Evolutionary conservation across 2,329 filamentous ascomycete species (phyloP).

Genomic region (Furcasterigmium sp.): DNA sequence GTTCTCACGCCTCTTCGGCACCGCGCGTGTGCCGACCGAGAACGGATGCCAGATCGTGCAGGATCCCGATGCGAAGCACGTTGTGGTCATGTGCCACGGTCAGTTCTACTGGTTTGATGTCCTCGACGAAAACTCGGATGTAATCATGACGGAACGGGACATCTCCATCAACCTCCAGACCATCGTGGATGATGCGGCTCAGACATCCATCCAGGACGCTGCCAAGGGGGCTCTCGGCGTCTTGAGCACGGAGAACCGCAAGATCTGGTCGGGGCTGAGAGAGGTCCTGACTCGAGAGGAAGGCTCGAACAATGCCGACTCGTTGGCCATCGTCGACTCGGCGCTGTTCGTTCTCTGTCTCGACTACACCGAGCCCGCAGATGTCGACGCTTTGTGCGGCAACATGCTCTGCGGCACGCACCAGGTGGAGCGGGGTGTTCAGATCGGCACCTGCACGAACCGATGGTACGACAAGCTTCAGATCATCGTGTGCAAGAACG

Average conservation of each 20-base stretch:
- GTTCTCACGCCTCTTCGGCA: slow-evolving; percentile 91
- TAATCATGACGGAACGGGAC: slow-evolving; percentile 97
- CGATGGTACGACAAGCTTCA: slow-evolving; percentile 99
- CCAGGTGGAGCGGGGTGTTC: slow-evolving; percentile 85
- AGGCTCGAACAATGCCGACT: slow-evolving; percentile 92
- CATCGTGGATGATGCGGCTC: slow-evolving; percentile 83
- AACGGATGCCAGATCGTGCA: slow-evolving; percentile 95
- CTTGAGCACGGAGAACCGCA: slow-evolving; percentile 91
- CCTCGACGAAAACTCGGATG: slow-evolving; percentile 85
- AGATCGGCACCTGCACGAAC: slow-evolving; percentile 96
- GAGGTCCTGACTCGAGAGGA: slow-evolving; percentile 83
- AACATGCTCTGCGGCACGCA: slow-evolving; percentile 98
- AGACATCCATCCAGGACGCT: slow-evolving; percentile 87
- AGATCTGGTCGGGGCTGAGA: slow-evolving; percentile 87
- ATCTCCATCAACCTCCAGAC: slow-evolving; percentile 86
- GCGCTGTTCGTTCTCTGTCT: slow-evolving; percentile 89
- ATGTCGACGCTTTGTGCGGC: slow-evolving; percentile 80
- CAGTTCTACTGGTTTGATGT: slow-evolving; percentile 99
- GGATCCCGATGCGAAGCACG: slow-evolving; percentile 85
- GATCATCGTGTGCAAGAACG: slow-evolving; percentile 98
- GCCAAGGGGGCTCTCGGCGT: slow-evolving; percentile 94
- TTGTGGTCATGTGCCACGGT: slow-evolving; percentile 88
- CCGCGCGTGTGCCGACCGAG: slow-evolving; percentile 87
- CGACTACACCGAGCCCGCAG: slow-evolving; percentile 83
- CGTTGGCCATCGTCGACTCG: slow-evolving; percentile 90